These are phyloP conservation scores for Aureococcus anophagefferens DNA, from an alignment of 108 stramenopile species.

Conservation along the genomic window DNA sequence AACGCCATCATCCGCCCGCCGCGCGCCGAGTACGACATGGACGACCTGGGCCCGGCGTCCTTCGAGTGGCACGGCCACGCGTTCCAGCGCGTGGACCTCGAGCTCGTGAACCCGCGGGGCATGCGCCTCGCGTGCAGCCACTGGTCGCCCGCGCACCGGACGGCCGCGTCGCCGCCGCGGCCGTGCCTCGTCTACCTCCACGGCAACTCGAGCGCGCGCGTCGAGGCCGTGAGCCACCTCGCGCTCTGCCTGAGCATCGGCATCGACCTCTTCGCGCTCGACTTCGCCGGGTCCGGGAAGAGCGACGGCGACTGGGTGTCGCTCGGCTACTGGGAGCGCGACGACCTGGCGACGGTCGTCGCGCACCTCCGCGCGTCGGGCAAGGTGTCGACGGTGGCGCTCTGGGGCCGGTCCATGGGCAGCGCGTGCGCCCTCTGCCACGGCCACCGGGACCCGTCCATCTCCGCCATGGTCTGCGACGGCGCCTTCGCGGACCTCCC, in stretches of 20 bases:
- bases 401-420: slow-evolving; percentile 58
- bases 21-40: slow-evolving; percentile 25
- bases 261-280: slow-evolving; percentile 38
- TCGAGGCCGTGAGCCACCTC: slow-evolving; percentile 34
- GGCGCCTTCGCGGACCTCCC: slow-evolving; percentile 32
- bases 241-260: slow-evolving; percentile 31
- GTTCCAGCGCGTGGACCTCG: slow-evolving; percentile 45
- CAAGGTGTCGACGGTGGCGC: slow-evolving; percentile 21
- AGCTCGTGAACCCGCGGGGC: slow-evolving; percentile 29
- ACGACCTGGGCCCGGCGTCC: slow-evolving; percentile 10
- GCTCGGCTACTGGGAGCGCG: slow-evolving; percentile 46
- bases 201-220: slow-evolving; percentile 17
- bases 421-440: slow-evolving; percentile 51
- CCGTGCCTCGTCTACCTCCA: slow-evolving; percentile 31
- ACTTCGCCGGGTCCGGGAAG: slow-evolving; percentile 44
- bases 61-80: slow-evolving; percentile 19
- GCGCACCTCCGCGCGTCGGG: slow-evolving; percentile 23
- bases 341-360: slow-evolving; percentile 31
- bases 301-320: slow-evolving; percentile 52
- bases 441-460: slow-evolving; percentile 28
- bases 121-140: slow-evolving; percentile 16
- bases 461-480: slow-evolving; percentile 43
- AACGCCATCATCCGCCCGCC: slow-evolving; percentile 55
- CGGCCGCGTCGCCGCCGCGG: slow-evolving; percentile 1
- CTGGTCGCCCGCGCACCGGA: slow-evolving; percentile 74